Percentiles rank a stretch among this genome's conserved stretches.
phyloP scores from a whole-genome alignment of 23 red algal genomes.

The Gracilaria gracilis region DNA sequence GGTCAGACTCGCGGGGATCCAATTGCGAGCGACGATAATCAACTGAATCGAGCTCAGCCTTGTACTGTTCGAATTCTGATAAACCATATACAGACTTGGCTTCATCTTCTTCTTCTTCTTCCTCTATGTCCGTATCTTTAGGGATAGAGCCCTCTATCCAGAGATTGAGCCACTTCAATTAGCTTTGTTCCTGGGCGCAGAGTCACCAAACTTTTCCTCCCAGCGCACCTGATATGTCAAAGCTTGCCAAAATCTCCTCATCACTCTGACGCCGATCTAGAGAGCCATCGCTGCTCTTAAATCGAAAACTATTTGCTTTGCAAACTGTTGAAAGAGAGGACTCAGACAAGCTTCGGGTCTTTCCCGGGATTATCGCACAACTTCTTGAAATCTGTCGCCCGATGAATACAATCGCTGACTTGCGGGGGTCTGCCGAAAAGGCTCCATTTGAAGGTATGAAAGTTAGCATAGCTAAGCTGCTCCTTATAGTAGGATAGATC shows the following conservation, averaged over 20 bases:
- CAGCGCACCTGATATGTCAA: neutral
- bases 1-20: conserved; percentile 18
- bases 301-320: neutral
- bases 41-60: neutral
- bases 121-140: neutral
- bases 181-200: neutral
- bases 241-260: neutral
- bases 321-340: neutral
- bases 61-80: neutral
- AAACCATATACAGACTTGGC: neutral
- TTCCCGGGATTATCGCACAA: neutral
- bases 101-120: neutral
- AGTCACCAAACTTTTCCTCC: neutral
- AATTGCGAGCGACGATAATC: conserved; percentile 8
- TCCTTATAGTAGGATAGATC: neutral
- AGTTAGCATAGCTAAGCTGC: neutral
- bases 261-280: neutral
- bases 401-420: neutral
- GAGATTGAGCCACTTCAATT: neutral
- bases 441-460: neutral
- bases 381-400: neutral
- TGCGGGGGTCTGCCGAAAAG: neutral
- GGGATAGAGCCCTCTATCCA: neutral
- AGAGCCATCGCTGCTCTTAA: neutral
- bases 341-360: neutral